phyloP scores from a whole-genome alignment of 441 rosid genomes.

The Francoa sonchifolia region DNA sequence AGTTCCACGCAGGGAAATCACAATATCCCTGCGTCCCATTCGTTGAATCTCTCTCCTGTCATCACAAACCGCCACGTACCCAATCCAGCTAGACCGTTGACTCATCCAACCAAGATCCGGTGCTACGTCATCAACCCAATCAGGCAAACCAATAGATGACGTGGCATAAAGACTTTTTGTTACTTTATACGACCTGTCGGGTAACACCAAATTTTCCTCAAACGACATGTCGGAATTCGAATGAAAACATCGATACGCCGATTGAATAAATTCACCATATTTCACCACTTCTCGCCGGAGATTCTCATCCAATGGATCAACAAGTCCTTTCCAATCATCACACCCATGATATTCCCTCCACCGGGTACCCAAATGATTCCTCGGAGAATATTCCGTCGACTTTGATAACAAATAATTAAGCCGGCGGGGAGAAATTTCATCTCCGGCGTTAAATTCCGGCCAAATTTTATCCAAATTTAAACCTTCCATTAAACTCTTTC shows the following conservation, averaged over 20 bases:
- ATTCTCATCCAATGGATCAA: slow-evolving; percentile 58
- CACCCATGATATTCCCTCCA: slow-evolving; percentile 55
- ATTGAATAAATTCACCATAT: slow-evolving; percentile 57
- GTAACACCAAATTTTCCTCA: slow-evolving; percentile 25
- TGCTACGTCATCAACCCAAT: slow-evolving; percentile 52
- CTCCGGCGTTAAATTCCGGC: no score
- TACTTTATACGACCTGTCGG: slow-evolving; percentile 40
- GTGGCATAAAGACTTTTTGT: slow-evolving; percentile 60
- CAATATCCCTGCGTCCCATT: slow-evolving; percentile 68
- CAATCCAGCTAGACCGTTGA: slow-evolving; percentile 60
- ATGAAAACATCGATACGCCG: slow-evolving; percentile 52
- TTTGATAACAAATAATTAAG: no score
- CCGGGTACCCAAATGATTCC: slow-evolving; percentile 40
- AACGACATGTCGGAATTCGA: slow-evolving; percentile 37
- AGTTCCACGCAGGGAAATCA: slow-evolving; percentile 59
- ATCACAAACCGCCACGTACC: slow-evolving; percentile 64
- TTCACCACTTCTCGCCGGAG: slow-evolving; percentile 60
- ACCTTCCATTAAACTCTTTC: no score
- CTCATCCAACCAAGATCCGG: slow-evolving; percentile 76
- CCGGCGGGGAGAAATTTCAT: no score
- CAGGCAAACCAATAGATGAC: slow-evolving; percentile 45
- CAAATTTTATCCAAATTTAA: no score
- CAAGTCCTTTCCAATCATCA: slow-evolving; percentile 51
- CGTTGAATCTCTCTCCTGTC: slow-evolving; percentile 48
- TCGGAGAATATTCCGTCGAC: slow-evolving; percentile 66